Percentiles rank a stretch among this genome's conserved stretches.
These are phyloP conservation scores for Mycoemilia scoparia DNA, from an alignment of 192 early-diverging fungal species.

Conservation along the genomic window DNA sequence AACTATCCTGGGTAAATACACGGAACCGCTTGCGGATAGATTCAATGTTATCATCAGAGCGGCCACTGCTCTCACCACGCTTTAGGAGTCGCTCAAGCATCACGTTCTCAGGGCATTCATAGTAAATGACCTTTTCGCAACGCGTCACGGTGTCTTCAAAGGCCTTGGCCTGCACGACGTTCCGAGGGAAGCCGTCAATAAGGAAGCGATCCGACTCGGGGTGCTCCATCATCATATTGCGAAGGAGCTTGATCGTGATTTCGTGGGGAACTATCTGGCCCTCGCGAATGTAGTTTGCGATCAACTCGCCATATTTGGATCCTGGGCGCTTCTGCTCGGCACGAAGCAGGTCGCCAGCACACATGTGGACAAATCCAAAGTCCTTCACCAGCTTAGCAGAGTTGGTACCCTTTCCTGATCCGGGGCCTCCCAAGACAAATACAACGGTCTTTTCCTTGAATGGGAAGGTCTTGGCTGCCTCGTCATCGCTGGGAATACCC, in stretches of 20 bases:
- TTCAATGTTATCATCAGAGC: constrained; percentile 89
- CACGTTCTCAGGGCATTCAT: constrained; percentile 86
- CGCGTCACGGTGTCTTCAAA: constrained; percentile 76
- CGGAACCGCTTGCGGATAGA: constrained; percentile 89
- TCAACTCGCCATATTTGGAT: constrained; percentile 79
- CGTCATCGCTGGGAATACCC: too few species aligned
- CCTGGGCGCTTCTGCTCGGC: constrained; percentile 67
- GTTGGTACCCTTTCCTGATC: constrained; percentile 92
- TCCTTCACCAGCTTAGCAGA: constrained; percentile 73
- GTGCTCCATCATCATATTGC: constrained; percentile 67
- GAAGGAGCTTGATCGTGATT: constrained; percentile 81
- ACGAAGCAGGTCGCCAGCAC: constrained; percentile 89
- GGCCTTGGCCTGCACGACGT: constrained; percentile 78
- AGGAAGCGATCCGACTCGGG: constrained; percentile 57
- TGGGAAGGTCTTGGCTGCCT: too few species aligned
- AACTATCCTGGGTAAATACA: constrained; percentile 67
- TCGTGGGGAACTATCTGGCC: constrained; percentile 92
- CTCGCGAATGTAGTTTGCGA: constrained; percentile 79
- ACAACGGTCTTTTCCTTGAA: constrained; percentile 50
- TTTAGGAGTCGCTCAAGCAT: constrained; percentile 81
- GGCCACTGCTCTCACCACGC: constrained; percentile 84
- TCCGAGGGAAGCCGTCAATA: constrained; percentile 93
- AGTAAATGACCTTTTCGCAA: constrained; percentile 67
- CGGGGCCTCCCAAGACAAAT: constrained; percentile 81
- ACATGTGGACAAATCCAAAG: constrained; percentile 87